phyloP scores from a whole-genome alignment of 345 rosid species.

The Populus deltoides region DNA sequence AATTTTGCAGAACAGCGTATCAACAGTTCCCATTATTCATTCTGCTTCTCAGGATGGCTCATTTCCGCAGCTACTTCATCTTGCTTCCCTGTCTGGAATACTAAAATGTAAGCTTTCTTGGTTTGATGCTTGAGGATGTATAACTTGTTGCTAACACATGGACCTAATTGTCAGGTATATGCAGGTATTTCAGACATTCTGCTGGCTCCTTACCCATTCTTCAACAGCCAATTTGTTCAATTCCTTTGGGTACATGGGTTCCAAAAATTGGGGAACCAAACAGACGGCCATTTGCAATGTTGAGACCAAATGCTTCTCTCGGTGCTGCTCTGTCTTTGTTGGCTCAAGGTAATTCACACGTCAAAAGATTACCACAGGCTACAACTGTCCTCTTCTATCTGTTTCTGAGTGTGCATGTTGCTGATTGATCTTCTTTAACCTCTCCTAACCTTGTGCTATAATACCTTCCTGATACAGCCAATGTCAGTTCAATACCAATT shows the following conservation, averaged over 20 bases:
- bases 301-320: slow-evolving; percentile 71
- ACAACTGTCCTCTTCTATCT: not conserved
- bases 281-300: slow-evolving; percentile 54
- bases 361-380: not conserved
- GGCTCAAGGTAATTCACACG: slow-evolving; percentile 55
- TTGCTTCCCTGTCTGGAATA: slow-evolving; percentile 91
- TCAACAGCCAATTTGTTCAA: slow-evolving; percentile 75
- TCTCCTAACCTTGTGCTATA: slow-evolving; percentile 11
- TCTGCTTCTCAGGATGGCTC: slow-evolving; percentile 57
- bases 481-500: slow-evolving; percentile 87
- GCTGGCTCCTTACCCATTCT: slow-evolving; percentile 85
- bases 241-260: slow-evolving; percentile 91
- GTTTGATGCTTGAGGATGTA: slow-evolving; percentile 12
- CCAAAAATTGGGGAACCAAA: slow-evolving; percentile 79
- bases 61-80: slow-evolving; percentile 76
- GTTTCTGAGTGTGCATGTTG: not conserved
- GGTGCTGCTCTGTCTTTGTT: slow-evolving; percentile 67
- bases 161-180: slow-evolving; percentile 62
- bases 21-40: slow-evolving; percentile 72
- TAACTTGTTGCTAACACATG: slow-evolving; percentile 23
- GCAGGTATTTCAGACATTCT: slow-evolving; percentile 87
- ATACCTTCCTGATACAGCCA: slow-evolving; percentile 47
- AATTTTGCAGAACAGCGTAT: slow-evolving; percentile 73
- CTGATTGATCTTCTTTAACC: not conserved
- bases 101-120: slow-evolving; percentile 63